Percentiles rank a stretch among this genome's conserved stretches.
These are phyloP conservation scores for Lepidium didymum DNA, from an alignment of 345 rosid genomes.

Conservation along the genomic window DNA sequence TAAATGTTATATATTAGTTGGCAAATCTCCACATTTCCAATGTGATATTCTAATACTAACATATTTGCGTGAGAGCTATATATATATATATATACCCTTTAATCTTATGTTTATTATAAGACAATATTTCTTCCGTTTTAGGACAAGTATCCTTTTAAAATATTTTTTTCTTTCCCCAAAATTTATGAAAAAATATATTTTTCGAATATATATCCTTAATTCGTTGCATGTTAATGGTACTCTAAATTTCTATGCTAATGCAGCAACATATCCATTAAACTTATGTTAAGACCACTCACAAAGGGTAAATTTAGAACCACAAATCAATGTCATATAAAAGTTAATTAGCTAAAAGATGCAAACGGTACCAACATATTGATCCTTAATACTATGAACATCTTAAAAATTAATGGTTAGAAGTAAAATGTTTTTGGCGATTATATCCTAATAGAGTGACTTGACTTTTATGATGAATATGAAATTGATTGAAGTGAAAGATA, in stretches of 20 bases:
- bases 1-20: too few species aligned
- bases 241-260: neutral
- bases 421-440: neutral
- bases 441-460: neutral
- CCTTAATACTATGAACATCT: conserved; percentile 9
- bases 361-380: neutral
- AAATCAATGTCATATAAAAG: neutral
- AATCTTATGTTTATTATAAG: neutral
- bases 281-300: neutral
- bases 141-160: neutral
- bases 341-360: neutral
- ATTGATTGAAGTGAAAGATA: conserved; percentile 4
- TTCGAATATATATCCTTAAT: neutral
- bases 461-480: neutral
- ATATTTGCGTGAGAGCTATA: neutral
- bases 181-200: too few species aligned
- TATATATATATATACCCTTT: too few species aligned
- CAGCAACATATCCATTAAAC: neutral
- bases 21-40: too few species aligned
- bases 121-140: neutral
- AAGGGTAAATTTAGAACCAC: neutral
- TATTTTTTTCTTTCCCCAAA: neutral
- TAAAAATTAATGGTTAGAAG: neutral
- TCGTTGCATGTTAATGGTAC: neutral
- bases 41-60: too few species aligned